Evolutionary conservation across 306 rosid genomes (phyloP).

Genomic region (Cercis canadensis): DNA sequence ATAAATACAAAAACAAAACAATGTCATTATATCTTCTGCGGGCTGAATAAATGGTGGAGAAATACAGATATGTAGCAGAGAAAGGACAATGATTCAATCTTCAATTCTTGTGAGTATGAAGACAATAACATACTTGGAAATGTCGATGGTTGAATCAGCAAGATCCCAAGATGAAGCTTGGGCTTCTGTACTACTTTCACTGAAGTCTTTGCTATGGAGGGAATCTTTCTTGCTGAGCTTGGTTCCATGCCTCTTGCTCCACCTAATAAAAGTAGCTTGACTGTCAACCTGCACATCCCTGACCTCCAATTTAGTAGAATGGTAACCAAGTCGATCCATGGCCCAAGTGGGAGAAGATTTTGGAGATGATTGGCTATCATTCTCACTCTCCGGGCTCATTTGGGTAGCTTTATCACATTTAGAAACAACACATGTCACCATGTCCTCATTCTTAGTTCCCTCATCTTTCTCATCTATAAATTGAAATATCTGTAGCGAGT

Average conservation of each 20-base stretch:
- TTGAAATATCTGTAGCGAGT: slow-evolving; percentile 9
- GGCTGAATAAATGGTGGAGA: background rate
- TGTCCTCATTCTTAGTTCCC: slow-evolving; percentile 42
- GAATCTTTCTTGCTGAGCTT: slow-evolving; percentile 36
- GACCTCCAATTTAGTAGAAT: slow-evolving; percentile 54
- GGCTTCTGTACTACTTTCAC: slow-evolving; percentile 40
- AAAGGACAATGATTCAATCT: background rate
- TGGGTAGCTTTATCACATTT: slow-evolving; percentile 75
- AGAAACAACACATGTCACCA: slow-evolving; percentile 42
- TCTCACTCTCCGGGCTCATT: slow-evolving; percentile 60
- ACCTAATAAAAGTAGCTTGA: slow-evolving; percentile 53
- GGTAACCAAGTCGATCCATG: slow-evolving; percentile 41
- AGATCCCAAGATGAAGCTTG: slow-evolving; percentile 55
- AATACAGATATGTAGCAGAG: slow-evolving; percentile 1
- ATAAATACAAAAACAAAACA: background rate
- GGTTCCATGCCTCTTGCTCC: slow-evolving; percentile 49
- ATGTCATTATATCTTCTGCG: background rate
- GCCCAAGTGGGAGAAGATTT: slow-evolving; percentile 42
- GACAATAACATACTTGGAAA: slow-evolving; percentile 57
- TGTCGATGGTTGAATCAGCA: slow-evolving; percentile 58
- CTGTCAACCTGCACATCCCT: slow-evolving; percentile 85
- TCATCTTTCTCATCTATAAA: slow-evolving; percentile 57
- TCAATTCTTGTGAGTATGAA: background rate
- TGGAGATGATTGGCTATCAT: slow-evolving; percentile 43
- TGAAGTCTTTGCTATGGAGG: slow-evolving; percentile 39